phyloP scores from a whole-genome alignment of 306 rosid genomes.

The Pyrus betulifolia region DNA sequence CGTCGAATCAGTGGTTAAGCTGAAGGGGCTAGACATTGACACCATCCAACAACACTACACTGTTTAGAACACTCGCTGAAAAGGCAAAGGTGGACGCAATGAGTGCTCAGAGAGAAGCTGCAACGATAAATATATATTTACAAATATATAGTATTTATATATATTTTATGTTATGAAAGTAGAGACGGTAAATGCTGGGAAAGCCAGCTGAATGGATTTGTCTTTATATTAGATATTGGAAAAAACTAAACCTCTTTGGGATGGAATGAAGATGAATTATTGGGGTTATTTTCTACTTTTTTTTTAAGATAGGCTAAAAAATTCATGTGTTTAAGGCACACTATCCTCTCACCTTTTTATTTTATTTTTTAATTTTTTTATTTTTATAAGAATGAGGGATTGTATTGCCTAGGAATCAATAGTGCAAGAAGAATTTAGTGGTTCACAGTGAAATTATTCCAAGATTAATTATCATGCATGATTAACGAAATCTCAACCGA shows the following conservation, averaged over 20 bases:
- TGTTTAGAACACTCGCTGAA: background rate
- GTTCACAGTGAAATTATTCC: too few relatives aligned
- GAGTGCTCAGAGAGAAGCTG: background rate
- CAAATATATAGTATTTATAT: background rate
- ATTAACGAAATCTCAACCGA: too few relatives aligned
- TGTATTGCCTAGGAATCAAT: background rate
- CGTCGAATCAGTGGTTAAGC: slow-evolving; percentile 68
- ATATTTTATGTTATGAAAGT: background rate
- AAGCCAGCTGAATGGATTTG: background rate
- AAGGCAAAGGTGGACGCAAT: background rate
- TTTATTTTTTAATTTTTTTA: too few relatives aligned
- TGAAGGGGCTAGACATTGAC: slow-evolving; percentile 71
- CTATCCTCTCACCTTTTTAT: background rate
- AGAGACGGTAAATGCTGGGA: background rate
- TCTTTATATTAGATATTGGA: background rate
- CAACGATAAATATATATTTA: background rate
- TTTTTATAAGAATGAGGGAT: background rate
- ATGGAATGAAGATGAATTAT: background rate
- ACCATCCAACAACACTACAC: slow-evolving; percentile 36
- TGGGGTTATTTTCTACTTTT: background rate
- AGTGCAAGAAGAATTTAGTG: background rate
- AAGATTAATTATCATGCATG: too few relatives aligned
- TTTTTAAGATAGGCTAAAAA: too few relatives aligned
- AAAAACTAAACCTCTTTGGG: background rate
- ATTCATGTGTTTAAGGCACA: background rate